phyloP scores from a whole-genome alignment of 257 asterid genomes.

The Striga asiatica region DNA sequence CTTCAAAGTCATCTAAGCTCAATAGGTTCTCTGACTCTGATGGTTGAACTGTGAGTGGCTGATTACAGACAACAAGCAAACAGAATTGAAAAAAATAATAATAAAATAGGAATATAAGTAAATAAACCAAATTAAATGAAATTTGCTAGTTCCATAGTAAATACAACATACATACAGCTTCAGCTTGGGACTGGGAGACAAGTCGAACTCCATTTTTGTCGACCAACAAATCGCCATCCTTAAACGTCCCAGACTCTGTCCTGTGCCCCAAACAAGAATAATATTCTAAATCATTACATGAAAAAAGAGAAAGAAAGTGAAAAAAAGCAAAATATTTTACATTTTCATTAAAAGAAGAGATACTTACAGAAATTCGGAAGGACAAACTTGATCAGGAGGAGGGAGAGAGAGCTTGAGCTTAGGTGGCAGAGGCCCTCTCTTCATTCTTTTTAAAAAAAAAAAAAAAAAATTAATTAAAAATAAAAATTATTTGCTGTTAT shows the following conservation, averaged over 20 bases:
- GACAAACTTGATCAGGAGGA: constrained; percentile 48
- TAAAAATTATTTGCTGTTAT: no score
- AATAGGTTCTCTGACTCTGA: constrained; percentile 82
- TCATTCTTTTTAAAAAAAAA: no score
- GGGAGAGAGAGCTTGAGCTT: constrained; percentile 62
- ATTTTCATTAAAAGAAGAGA: no score
- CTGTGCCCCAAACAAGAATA: constrained; percentile 18
- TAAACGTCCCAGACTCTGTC: constrained; percentile 90
- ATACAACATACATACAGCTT: constrained; percentile 33
- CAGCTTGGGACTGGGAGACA: constrained; percentile 51
- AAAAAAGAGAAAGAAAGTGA: background rate
- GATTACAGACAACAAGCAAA: constrained; percentile 9
- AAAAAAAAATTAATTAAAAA: no score
- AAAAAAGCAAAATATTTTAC: no score
- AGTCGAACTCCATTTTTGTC: constrained; percentile 78
- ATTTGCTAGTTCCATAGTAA: no score
- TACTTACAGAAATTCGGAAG: constrained; percentile 61
- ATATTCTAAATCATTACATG: background rate
- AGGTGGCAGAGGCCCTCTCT: constrained; percentile 51
- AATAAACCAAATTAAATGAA: no score
- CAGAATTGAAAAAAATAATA: no score
- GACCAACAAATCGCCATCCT: constrained; percentile 89
- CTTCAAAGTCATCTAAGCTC: constrained; percentile 89
- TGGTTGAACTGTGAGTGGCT: constrained; percentile 77
- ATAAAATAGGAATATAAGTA: background rate